Evolutionary conservation across 129 eudicot species (phyloP), one percentile per base, ranked within the genome.

Genomic region (Flaveria linearis): DNA sequence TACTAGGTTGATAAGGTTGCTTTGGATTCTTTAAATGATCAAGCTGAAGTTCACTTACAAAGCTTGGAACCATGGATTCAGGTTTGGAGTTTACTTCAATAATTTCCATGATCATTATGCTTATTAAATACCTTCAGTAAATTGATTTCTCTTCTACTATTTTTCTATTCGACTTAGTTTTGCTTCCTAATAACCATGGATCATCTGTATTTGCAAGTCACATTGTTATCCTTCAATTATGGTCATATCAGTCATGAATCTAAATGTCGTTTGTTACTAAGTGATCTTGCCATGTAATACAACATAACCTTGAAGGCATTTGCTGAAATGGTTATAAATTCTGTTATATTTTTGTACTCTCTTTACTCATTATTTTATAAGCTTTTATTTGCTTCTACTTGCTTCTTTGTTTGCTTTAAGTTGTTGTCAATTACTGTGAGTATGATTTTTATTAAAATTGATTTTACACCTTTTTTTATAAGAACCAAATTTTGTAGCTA

Each of bases 61-160:
- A 94, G 92, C 86, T 84, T 94, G 96, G 99, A 94, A 74, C 97
- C 96, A 53, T 94, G 99, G 99, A 82, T 94, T 80, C 97, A 91
- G 96, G 96, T 94, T 51, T 22, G 84, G 14, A 58, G 9, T 77
- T 82, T 53, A 46, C 64, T 68, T 50, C 57, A 43, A 30, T 25
- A 20, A 28, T 30, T 18, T 67, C 46, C 75, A 26, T 47, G 60
- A 57, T 57, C 49, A 68, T 65, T 47, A 50, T 63, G 79, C 72
- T 62, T 47, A 47, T 64, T 63, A 75, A 73, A 42, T 28, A 47
- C 64, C 45, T 42, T 42, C 50, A 55, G 53, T 52, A 56, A 30
- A 75, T 12, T 53, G 20, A 72, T 8, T 53, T 53, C 0, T 57
- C 23, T 23, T 56, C 41, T 41, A 42, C 5, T 58, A 15, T 42